Conservation (phyloP, 768 basidiomycete species). For the Cyclocybe cylindracea region DNA sequence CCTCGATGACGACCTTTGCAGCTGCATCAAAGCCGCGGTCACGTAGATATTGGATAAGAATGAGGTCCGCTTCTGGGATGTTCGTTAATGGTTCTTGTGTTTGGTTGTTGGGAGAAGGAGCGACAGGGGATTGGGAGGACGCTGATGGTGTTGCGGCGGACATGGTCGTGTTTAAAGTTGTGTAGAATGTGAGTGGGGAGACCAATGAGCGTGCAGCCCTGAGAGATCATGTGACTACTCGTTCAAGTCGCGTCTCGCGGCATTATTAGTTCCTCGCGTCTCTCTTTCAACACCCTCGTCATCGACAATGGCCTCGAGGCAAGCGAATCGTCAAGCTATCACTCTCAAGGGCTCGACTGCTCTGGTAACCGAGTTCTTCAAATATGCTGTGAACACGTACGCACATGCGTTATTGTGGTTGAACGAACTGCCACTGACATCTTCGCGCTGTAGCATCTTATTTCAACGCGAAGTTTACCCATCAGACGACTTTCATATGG, state of each 20-base stretch:
- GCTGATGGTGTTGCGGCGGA: slow-evolving; percentile 53
- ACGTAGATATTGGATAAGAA: slow-evolving; percentile 50
- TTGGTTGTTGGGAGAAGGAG: slow-evolving; percentile 47
- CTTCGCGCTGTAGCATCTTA: slow-evolving; percentile 62
- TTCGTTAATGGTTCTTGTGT: slow-evolving; percentile 35
- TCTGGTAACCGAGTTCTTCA: slow-evolving; percentile 98
- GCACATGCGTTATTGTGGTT: slow-evolving; percentile 26
- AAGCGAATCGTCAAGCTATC: slow-evolving; percentile 72
- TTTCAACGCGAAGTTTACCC: slow-evolving; percentile 98
- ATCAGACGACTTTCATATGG: slow-evolving; percentile 98
- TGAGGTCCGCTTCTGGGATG: slow-evolving; percentile 39
- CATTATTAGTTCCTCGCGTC: slow-evolving; percentile 8
- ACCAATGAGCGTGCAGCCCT: not conserved
- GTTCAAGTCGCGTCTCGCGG: slow-evolving; percentile 22
- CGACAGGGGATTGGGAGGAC: slow-evolving; percentile 48
- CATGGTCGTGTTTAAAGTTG: slow-evolving; percentile 27
- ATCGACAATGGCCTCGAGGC: slow-evolving; percentile 42
- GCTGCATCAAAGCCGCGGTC: slow-evolving; percentile 46
- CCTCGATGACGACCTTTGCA: slow-evolving; percentile 50
- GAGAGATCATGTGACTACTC: slow-evolving; percentile 29
- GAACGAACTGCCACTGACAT: slow-evolving; percentile 11
- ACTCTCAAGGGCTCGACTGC: slow-evolving; percentile 94
- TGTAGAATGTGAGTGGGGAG: not conserved
- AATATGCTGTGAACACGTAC: slow-evolving; percentile 97
- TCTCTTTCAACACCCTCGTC: slow-evolving; percentile 10